Evolutionary conservation across 2,329 filamentous ascomycete species (phyloP), one percentile per base, ranked within the genome.

Genomic region (Penicillium aurantiogriseum): DNA sequence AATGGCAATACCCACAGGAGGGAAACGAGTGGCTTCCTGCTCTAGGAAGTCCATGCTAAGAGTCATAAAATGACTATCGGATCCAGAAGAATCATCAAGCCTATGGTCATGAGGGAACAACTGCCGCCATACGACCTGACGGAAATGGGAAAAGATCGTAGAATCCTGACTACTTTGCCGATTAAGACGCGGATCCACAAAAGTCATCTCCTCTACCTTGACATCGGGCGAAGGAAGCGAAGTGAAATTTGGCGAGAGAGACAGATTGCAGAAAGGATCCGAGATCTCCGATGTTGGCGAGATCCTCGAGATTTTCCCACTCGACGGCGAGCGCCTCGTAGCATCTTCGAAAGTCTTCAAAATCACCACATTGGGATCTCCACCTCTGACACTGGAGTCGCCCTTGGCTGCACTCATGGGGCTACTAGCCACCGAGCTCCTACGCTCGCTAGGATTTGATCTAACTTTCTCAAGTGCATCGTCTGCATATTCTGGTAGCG

Each of bases 261-360:
- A 64, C 42, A 67, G 52, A 29, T 63, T 58, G 35, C 65, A 63
- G 36, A 67, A 65, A 23, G 65, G 65, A 62, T 67, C 67, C 3
- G 66, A 68, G 23, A 70, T 63, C 36, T 72, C 70, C 5, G 76
- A 74, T 3, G 72, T 70, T 2, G 73, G 70, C 2, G 76, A 75
- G 17, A 71, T 66, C 29, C 68, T 67, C 5, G 69, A 64, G 13
- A 63, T 65, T 54, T 67, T 69, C 44, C 67, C 69, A 29, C 68
- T 66, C 10, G 71, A 69, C 5, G 70, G 67, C 2, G 68, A 62
- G 10, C 71, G 70, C n/a, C 71, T 69, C 35, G 67, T 68, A 11
- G 69, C 64, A 56, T 83, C 81, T 63, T 82, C 80, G 48, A 83
- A 83, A 15, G 73, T 74, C 54, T 78, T 76, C 55, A 84, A 60